Conservation (phyloP, 2,329 filamentous ascomycete genomes). For the Colletotrichum musae region DNA sequence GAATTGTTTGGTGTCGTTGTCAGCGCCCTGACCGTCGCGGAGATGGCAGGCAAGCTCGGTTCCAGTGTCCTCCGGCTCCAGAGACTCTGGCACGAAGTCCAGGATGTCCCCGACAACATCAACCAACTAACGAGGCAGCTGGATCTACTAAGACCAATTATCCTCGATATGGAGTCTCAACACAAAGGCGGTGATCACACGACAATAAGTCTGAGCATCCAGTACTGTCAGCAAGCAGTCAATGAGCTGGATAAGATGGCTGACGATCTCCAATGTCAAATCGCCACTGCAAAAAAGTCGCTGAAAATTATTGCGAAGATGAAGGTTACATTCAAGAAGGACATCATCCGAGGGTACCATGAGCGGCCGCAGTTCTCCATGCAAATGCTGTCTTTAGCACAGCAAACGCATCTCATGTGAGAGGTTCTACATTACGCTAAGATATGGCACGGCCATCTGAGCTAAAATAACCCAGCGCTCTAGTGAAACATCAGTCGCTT, state of each 20-base stretch:
- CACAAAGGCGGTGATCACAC: not conserved
- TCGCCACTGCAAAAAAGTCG: not conserved
- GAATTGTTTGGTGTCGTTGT: slow-evolving; percentile 23
- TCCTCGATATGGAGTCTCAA: slow-evolving; percentile 6
- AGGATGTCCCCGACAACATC: slow-evolving; percentile 22
- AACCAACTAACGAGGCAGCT: slow-evolving; percentile 8
- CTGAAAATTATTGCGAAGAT: slow-evolving; percentile 13
- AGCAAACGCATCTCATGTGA: not conserved
- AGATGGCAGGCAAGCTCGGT: slow-evolving; percentile 25
- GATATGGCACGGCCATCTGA: not conserved
- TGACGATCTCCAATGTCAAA: not conserved
- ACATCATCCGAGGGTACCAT: not conserved
- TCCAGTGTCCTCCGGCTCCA: slow-evolving; percentile 16
- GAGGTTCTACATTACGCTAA: not conserved
- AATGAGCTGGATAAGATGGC: slow-evolving; percentile 4
- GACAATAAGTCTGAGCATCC: slow-evolving; percentile 1
- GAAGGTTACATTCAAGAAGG: slow-evolving; percentile 16
- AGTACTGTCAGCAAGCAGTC: slow-evolving; percentile 12
- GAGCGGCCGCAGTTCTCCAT: slow-evolving; percentile 13
- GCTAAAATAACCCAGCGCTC: not conserved
- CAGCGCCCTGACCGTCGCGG: slow-evolving; percentile 28
- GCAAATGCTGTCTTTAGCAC: not conserved
- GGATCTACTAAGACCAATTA: not conserved
- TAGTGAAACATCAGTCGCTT: not conserved
- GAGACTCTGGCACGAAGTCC: slow-evolving; percentile 24